phyloP scores from a whole-genome alignment of 495 filamentous ascomycete genomes.

The Daldinia decipiens region DNA sequence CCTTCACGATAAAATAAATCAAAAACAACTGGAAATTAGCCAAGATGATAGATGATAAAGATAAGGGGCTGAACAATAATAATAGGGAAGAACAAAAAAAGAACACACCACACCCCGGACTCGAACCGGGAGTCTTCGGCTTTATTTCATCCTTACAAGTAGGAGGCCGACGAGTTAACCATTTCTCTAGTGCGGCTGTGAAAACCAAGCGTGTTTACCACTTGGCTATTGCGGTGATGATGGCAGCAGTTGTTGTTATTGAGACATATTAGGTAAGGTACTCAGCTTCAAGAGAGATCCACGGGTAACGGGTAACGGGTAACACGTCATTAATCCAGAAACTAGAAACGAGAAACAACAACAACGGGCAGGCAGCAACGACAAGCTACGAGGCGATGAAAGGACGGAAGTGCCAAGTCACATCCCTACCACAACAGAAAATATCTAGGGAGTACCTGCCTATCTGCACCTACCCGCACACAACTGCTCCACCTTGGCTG shows the following conservation, averaged over 20 bases:
- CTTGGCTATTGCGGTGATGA: neutral
- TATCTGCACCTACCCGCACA: conserved; percentile 31
- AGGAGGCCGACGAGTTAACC: conserved; percentile 46
- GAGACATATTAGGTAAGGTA: conserved; percentile 16
- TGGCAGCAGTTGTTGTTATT: conserved; percentile 3
- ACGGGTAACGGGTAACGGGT: neutral
- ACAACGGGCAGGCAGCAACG: neutral
- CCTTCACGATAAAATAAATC: neutral
- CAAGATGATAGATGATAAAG: neutral
- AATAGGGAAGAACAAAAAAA: conserved; percentile 13
- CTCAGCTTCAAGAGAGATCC: too few relatives aligned
- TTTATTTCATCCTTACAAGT: conserved; percentile 21
- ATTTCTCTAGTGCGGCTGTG: conserved; percentile 43
- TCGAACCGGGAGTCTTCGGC: conserved; percentile 46
- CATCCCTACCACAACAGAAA: conserved; percentile 2
- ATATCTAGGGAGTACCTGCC: conserved; percentile 8
- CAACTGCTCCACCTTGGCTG: conserved; percentile 27
- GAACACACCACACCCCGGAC: conserved; percentile 39
- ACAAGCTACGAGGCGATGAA: neutral
- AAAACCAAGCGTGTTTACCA: conserved; percentile 1
- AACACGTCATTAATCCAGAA: neutral
- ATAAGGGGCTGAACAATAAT: too few relatives aligned
- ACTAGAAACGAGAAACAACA: neutral
- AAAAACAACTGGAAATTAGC: too few relatives aligned
- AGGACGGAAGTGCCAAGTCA: conserved; percentile 4